These are phyloP conservation scores for Phlyctochytrium arcticum DNA, from an alignment of 192 early-diverging fungal genomes.

Conservation along the genomic window DNA sequence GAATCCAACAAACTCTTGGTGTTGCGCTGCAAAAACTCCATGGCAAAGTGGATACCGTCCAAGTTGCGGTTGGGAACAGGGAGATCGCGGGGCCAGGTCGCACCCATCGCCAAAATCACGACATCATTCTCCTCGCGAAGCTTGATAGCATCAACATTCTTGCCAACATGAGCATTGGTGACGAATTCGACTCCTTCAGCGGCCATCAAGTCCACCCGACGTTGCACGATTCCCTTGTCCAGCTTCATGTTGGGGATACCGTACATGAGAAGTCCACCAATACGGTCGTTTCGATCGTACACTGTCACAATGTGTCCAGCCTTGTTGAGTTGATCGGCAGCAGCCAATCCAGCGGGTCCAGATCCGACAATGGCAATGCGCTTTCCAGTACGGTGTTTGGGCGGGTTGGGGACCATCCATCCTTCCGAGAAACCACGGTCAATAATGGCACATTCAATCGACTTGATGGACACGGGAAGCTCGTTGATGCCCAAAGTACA, in stretches of 20 bases:
- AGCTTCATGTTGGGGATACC: conserved; percentile 99
- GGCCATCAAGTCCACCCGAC: conserved; percentile 89
- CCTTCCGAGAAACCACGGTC: conserved; percentile 95
- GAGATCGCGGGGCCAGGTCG: conserved; percentile 97
- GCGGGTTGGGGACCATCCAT: conserved; percentile 91
- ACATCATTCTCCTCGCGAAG: conserved; percentile 73
- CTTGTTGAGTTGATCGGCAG: conserved; percentile 96
- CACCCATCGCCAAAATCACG: conserved; percentile 85
- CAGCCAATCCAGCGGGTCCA: conserved; percentile 91
- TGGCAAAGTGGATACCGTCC: conserved; percentile 95
- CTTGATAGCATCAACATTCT: conserved; percentile 64
- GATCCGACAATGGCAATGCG: conserved; percentile 88
- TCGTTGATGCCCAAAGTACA: conserved; percentile 96
- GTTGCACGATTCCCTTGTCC: conserved; percentile 91
- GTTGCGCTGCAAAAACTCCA: conserved; percentile 93
- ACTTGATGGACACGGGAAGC: conserved; percentile 92
- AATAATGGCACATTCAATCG: conserved; percentile 96
- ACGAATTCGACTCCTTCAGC: conserved; percentile 94
- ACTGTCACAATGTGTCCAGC: conserved; percentile 93
- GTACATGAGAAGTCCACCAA: conserved; percentile 95
- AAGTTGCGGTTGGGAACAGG: conserved; percentile 80
- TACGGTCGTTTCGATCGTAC: conserved; percentile 94
- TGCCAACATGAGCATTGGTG: conserved; percentile 84
- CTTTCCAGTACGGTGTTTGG: conserved; percentile 74
- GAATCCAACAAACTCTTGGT: conserved; percentile 84